Evolutionary conservation across 192 early-diverging fungal genomes (phyloP), one percentile per base, ranked within the genome.

Genomic region (Coemansia sp.): DNA sequence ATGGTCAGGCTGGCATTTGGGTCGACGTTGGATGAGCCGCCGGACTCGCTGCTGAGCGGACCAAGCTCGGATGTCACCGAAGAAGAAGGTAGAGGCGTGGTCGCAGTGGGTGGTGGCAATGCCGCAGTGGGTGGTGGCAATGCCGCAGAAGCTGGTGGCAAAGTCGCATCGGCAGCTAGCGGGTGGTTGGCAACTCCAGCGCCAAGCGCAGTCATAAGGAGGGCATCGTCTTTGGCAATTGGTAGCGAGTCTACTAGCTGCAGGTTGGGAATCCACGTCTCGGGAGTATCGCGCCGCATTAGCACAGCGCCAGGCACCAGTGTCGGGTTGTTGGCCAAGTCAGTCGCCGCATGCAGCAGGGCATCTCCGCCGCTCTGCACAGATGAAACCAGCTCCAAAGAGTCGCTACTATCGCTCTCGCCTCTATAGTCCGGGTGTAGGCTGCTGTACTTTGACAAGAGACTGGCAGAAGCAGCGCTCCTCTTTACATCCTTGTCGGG

Each of bases 171-270:
- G 10, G 21, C 26, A 16, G 64, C 50, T 3, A 62, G 50, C 14
- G 62, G 23, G 14, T 16, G 28, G 13, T 30, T 28, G 13, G 26
- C 52, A 13, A 55, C 11, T 21, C 58, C 46, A 1, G 68, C 26
- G 8, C 33, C 37, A 2, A 53, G 43, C 13, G 43, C 47, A 38
- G 46, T 61, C 38, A 61, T 61, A 3, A 50, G n/a, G 23, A 17
- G 13, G 44, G 28, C 28, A 38, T 33, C 21, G 66, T 38, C 35
- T 55, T 9, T 23, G 16, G n/a, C 3, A 32, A 35, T 8, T 44
- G 57, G 30, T 9, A 65, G 52, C 32, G 63, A 72, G 42, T 62
- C 64, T 4, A 53, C 70, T 4, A 33, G 14, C 16, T 28, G 9
- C 19, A 62, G 2, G 39, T 57, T 67, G 23, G 40, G 19, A 28